A percentile compares a stretch with the other conserved stretches of the same genome.
These are phyloP conservation scores for Monotropa hypopitys DNA, from an alignment of 179 eudicot species.

Conservation along the genomic window DNA sequence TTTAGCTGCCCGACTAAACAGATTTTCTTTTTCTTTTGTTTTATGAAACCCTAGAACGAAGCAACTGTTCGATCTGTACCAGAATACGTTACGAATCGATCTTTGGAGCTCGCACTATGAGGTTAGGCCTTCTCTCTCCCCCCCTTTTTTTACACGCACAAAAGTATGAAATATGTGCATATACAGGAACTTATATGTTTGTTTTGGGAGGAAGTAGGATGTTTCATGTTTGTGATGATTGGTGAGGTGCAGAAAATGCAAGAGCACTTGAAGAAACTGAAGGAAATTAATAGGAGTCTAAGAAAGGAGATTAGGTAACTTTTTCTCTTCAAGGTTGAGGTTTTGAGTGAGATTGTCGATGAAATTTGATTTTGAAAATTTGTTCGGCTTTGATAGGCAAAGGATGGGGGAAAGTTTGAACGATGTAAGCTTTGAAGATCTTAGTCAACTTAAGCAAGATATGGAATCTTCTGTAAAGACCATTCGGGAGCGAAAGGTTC, in stretches of 20 bases:
- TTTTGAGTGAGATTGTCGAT: background rate
- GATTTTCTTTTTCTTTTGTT: background rate
- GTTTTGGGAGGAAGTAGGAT: background rate
- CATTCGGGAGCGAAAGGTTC: constrained; percentile 45
- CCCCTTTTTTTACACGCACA: background rate
- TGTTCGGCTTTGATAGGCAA: constrained; percentile 18
- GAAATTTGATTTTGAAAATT: background rate
- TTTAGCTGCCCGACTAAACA: background rate
- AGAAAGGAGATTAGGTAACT: constrained; percentile 38
- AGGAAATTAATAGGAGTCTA: constrained; percentile 38
- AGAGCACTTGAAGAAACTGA: constrained; percentile 35
- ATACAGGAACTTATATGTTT: background rate
- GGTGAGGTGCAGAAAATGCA: constrained; percentile 37
- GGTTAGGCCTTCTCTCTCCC: constrained; percentile 8
- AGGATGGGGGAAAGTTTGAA: constrained; percentile 47
- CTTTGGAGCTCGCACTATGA: constrained; percentile 32
- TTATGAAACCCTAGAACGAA: constrained; percentile 15
- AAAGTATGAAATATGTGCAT: background rate
- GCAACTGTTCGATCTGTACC: constrained; percentile 27
- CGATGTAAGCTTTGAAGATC: constrained; percentile 27
- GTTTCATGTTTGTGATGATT: background rate
- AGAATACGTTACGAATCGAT: constrained; percentile 20
- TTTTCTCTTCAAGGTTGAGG: background rate
- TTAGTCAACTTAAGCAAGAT: constrained; percentile 31
- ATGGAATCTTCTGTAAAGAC: constrained; percentile 24